Evolutionary conservation across 208 protist genomes (phyloP).

Genomic region (Crithidia brevicula): DNA sequence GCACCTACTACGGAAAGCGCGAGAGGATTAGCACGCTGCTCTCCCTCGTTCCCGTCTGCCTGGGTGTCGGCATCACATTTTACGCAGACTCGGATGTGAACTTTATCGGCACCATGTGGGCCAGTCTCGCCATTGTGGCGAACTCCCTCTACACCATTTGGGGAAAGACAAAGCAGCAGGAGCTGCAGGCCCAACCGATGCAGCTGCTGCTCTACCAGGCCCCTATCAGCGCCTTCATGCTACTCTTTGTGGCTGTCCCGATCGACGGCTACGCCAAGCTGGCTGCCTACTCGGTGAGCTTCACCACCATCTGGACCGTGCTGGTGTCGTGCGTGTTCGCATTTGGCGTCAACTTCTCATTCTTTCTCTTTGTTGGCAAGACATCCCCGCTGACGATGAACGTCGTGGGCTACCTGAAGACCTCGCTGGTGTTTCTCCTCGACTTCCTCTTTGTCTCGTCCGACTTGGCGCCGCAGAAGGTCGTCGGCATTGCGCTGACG

Average conservation of each 20-base stretch:
- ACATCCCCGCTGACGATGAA: conserved; percentile 90
- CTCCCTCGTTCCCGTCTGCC: conserved; percentile 75
- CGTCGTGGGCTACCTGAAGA: conserved; percentile 86
- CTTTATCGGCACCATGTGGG: conserved; percentile 63
- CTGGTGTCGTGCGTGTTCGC: conserved; percentile 77
- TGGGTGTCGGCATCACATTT: conserved; percentile 77
- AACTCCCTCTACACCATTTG: conserved; percentile 94
- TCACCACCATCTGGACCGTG: conserved; percentile 66
- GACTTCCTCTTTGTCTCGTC: conserved; percentile 61
- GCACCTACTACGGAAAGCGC: conserved; percentile 48
- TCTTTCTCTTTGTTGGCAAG: conserved; percentile 84
- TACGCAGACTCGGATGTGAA: conserved; percentile 71
- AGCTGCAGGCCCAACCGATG: conserved; percentile 74
- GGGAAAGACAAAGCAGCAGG: conserved; percentile 88
- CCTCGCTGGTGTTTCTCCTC: conserved; percentile 67
- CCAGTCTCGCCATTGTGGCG: conserved; percentile 58
- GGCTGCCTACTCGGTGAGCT: conserved; percentile 50
- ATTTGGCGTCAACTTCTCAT: conserved; percentile 92
- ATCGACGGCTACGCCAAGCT: conserved; percentile 63
- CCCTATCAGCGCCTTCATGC: conserved; percentile 73
- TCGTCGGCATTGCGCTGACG: conserved; percentile 59
- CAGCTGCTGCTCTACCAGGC: conserved; percentile 92
- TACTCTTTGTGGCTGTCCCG: conserved; percentile 62
- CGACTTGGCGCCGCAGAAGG: conserved; percentile 31
- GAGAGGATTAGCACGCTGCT: conserved; percentile 48